Evolutionary conservation across 2,329 filamentous ascomycete genomes (phyloP).

Genomic region (Clarireedia paspali): DNA sequence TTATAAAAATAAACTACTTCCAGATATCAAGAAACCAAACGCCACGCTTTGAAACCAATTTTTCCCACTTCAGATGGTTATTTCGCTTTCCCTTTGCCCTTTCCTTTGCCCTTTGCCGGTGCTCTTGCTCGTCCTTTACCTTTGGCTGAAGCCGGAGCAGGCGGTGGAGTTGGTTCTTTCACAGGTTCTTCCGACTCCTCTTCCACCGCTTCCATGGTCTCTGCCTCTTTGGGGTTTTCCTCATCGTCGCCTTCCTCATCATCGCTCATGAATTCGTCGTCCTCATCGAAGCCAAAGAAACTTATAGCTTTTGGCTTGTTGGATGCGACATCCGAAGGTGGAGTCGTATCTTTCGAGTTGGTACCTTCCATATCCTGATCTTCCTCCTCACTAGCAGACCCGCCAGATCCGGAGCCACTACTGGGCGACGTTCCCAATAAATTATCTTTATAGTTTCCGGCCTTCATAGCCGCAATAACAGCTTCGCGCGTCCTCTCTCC

Average conservation of each 20-base stretch:
- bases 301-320: constrained; percentile 31
- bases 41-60: constrained; percentile 6
- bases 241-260: constrained; percentile 44
- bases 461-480: constrained; percentile 62
- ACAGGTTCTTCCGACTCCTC: constrained; percentile 18
- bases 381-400: constrained; percentile 23
- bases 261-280: constrained; percentile 66
- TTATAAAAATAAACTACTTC: background rate
- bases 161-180: constrained; percentile 19
- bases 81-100: constrained; percentile 14
- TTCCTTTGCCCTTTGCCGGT: constrained; percentile 27
- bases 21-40: background rate
- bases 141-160: constrained; percentile 23
- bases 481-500: constrained; percentile 75
- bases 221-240: constrained; percentile 13
- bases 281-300: constrained; percentile 74
- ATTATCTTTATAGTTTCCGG: constrained; percentile 55
- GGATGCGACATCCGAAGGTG: constrained; percentile 36
- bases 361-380: constrained; percentile 26
- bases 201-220: constrained; percentile 7
- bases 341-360: constrained; percentile 38
- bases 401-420: constrained; percentile 28
- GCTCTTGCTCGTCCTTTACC: constrained; percentile 15
- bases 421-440: constrained; percentile 35
- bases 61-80: background rate